Percentiles rank a stretch among this genome's conserved stretches.
These are phyloP conservation scores for Recurvomyces mirabilis DNA, from an alignment of 495 filamentous ascomycete species.

Conservation along the genomic window DNA sequence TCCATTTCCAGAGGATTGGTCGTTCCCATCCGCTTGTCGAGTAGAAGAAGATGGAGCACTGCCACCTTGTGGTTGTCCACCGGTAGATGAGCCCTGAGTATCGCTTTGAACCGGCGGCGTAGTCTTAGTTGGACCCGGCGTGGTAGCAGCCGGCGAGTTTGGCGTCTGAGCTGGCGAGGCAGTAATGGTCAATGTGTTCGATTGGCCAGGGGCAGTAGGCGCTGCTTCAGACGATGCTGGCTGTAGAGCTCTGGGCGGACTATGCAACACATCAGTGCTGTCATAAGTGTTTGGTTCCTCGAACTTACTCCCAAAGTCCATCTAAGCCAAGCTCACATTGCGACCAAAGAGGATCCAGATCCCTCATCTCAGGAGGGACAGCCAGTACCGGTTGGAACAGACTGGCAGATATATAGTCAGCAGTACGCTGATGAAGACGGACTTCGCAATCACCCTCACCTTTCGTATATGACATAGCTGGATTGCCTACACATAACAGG, in stretches of 20 bases:
- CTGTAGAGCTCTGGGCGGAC: background rate
- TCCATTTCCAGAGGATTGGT: no score
- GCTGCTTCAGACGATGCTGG: background rate
- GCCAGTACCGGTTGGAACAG: background rate
- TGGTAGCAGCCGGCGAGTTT: background rate
- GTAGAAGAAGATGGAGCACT: no score
- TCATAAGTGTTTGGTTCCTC: background rate
- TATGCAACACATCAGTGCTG: background rate
- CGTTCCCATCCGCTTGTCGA: no score
- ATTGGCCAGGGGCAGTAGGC: background rate
- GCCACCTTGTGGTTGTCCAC: no score
- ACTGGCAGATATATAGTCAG: no score
- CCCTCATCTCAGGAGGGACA: background rate
- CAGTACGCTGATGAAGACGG: no score
- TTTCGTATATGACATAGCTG: no score
- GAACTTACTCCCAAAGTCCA: background rate
- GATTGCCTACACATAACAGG: no score
- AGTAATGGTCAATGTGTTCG: background rate
- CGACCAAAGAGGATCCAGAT: conserved; percentile 1
- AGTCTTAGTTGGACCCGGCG: background rate
- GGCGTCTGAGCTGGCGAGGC: background rate
- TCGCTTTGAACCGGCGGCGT: no score
- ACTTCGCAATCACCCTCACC: no score
- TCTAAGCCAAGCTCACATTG: background rate
- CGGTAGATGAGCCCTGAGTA: no score